Percentiles rank a stretch among this genome's conserved stretches.
These are phyloP conservation scores for Ophiocordyceps polyrhachis-furcata DNA, from an alignment of 2,329 filamentous ascomycete genomes.

Conservation along the genomic window DNA sequence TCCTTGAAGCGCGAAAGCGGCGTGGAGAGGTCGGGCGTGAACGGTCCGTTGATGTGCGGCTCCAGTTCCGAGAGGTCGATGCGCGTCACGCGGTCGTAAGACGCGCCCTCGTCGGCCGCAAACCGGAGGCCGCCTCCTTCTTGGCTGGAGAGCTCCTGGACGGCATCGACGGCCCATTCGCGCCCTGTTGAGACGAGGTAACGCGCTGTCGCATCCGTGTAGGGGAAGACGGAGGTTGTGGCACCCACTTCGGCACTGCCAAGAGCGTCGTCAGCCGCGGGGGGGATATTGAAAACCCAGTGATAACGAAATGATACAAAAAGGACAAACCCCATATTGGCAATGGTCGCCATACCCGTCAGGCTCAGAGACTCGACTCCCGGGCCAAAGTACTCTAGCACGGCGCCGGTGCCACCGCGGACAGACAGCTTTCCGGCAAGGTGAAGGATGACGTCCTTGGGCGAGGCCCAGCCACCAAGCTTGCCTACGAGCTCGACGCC, in stretches of 20 bases:
- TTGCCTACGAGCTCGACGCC: conserved; percentile 71
- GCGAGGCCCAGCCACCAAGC: conserved; percentile 77
- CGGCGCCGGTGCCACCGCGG: conserved; percentile 78
- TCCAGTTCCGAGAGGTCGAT: conserved; percentile 83
- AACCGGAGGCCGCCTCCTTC: conserved; percentile 35
- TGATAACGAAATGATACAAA: no score
- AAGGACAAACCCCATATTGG: conserved; percentile 60
- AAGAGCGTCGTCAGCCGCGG: no score
- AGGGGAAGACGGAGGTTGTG: conserved; percentile 93
- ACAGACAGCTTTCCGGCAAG: conserved; percentile 84
- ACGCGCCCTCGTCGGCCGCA: conserved; percentile 57
- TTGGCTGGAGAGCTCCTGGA: conserved; percentile 38
- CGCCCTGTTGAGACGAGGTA: conserved; percentile 72
- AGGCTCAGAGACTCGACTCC: conserved; percentile 78
- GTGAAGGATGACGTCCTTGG: conserved; percentile 87
- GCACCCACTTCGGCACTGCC: conserved; percentile 59
- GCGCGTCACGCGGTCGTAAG: conserved; percentile 80
- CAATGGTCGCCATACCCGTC: conserved; percentile 84
- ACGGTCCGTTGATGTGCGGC: conserved; percentile 92
- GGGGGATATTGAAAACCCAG: no score
- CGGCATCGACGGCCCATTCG: conserved; percentile 44
- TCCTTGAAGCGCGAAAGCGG: conserved; percentile 81
- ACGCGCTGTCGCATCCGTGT: conserved; percentile 62
- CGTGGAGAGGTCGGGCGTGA: conserved; percentile 87
- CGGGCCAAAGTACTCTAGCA: conserved; percentile 86